Percentiles rank a stretch among this genome's conserved stretches.
Conservation (phyloP, 2,329 filamentous ascomycete species). For the Curvularia eragrostidis region DNA sequence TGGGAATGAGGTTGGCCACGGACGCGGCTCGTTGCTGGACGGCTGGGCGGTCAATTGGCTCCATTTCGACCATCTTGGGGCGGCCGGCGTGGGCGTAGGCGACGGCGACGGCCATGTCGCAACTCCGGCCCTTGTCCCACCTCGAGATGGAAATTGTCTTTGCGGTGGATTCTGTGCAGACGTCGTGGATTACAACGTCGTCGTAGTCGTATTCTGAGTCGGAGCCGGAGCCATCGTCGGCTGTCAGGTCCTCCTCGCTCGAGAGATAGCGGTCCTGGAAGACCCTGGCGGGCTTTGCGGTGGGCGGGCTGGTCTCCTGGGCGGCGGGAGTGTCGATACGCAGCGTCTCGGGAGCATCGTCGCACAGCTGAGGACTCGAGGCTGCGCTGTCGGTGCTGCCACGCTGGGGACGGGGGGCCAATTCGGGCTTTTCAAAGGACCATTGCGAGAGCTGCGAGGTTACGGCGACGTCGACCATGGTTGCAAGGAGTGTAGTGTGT, state of each 20-base stretch:
- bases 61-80: slow-evolving; percentile 49
- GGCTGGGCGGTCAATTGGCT: slow-evolving; percentile 29
- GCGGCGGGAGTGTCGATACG: slow-evolving; percentile 40
- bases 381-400: slow-evolving; percentile 42
- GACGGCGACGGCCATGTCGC: slow-evolving; percentile 48
- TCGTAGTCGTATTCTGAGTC: slow-evolving; percentile 43
- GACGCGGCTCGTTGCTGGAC: slow-evolving; percentile 43
- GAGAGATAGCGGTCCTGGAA: slow-evolving; percentile 50
- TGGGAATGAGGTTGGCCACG: slow-evolving; percentile 40
- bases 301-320: slow-evolving; percentile 12
- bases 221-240: slow-evolving; percentile 38
- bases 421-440: slow-evolving; percentile 45
- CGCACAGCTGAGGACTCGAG: slow-evolving; percentile 46
- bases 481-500: slow-evolving; percentile 19
- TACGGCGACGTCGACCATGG: slow-evolving; percentile 42
- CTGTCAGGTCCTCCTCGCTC: slow-evolving; percentile 49
- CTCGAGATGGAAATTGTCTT: slow-evolving; percentile 43
- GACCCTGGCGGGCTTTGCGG: slow-evolving; percentile 33
- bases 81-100: slow-evolving; percentile 49
- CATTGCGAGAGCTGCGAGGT: slow-evolving; percentile 48
- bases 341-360: slow-evolving; percentile 44
- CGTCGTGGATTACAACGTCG: slow-evolving; percentile 40
- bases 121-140: slow-evolving; percentile 44
- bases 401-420: slow-evolving; percentile 35
- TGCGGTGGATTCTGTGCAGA: slow-evolving; percentile 35